Percentiles rank a stretch among this genome's conserved stretches.
Evolutionary conservation across 768 basidiomycete species (phyloP).

Genomic region (Mycena crocata): DNA sequence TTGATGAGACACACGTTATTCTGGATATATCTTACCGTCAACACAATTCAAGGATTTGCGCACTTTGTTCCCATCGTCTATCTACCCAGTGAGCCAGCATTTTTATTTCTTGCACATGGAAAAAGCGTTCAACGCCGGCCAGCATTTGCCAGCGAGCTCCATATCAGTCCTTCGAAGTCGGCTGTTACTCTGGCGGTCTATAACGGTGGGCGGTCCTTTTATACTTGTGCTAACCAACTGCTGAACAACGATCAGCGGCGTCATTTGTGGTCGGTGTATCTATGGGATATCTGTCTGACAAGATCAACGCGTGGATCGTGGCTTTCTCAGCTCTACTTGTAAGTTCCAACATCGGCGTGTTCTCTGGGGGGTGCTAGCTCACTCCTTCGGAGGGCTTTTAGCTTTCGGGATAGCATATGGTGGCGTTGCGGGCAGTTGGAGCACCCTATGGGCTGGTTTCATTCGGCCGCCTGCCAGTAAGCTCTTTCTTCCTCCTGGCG

Average conservation of each 20-base stretch:
- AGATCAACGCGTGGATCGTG: slow-evolving; percentile 34
- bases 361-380: slow-evolving; percentile 44
- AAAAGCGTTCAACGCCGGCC: too few species aligned
- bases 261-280: slow-evolving; percentile 39
- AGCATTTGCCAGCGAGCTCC: too few species aligned
- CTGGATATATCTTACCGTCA: slow-evolving; percentile 37
- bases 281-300: slow-evolving; percentile 43
- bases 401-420: slow-evolving; percentile 41
- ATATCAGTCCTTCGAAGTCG: too few species aligned
- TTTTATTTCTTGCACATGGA: too few species aligned
- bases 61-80: slow-evolving; percentile 43
- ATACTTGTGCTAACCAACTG: background rate
- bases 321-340: slow-evolving; percentile 28
- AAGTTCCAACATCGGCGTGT: slow-evolving; percentile 34
- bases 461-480: slow-evolving; percentile 37
- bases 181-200: slow-evolving; percentile 35
- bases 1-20: slow-evolving; percentile 34
- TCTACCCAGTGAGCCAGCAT: slow-evolving; percentile 46
- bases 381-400: slow-evolving; percentile 38
- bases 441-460: slow-evolving; percentile 41
- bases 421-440: slow-evolving; percentile 38
- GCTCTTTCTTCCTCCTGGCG: slow-evolving; percentile 34
- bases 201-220: slow-evolving; percentile 32
- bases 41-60: slow-evolving; percentile 41
- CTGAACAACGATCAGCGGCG: background rate